These are phyloP conservation scores for Pinus albicaulis DNA, from an alignment of 75 land plant genomes.

Conservation along the genomic window DNA sequence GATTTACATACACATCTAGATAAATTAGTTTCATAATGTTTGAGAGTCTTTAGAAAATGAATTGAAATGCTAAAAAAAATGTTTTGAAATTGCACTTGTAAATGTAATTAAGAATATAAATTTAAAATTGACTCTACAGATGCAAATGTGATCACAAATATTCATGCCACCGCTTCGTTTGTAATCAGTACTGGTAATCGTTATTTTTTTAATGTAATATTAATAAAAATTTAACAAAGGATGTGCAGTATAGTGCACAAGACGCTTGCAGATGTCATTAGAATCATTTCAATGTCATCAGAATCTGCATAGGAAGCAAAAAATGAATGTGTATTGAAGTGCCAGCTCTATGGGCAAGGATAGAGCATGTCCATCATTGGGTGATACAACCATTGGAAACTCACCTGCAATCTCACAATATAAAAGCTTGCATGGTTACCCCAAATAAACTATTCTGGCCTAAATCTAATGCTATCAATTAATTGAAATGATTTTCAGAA, in stretches of 20 bases:
- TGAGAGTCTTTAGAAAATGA: too few species aligned
- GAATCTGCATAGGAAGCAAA: not conserved
- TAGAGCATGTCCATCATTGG: not conserved
- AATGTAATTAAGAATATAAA: too few species aligned
- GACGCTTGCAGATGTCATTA: not conserved
- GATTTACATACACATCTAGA: too few species aligned
- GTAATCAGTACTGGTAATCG: too few species aligned
- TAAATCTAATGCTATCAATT: not conserved
- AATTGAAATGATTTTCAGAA: not conserved
- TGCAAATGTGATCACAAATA: too few species aligned
- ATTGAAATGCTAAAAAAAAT: too few species aligned
- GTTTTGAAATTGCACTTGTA: too few species aligned
- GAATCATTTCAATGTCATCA: not conserved
- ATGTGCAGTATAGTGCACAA: not conserved
- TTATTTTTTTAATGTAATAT: too few species aligned
- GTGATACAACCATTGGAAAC: not conserved
- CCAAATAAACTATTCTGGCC: not conserved
- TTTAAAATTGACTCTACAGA: too few species aligned
- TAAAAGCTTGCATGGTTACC: not conserved
- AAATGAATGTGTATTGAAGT: not conserved
- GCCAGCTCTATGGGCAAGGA: not conserved
- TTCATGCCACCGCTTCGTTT: too few species aligned
- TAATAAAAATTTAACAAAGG: not conserved
- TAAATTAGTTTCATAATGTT: too few species aligned
- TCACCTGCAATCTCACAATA: not conserved